These are phyloP conservation scores for Camellia oleifera DNA, from an alignment of 179 eudicot species.

Conservation along the genomic window DNA sequence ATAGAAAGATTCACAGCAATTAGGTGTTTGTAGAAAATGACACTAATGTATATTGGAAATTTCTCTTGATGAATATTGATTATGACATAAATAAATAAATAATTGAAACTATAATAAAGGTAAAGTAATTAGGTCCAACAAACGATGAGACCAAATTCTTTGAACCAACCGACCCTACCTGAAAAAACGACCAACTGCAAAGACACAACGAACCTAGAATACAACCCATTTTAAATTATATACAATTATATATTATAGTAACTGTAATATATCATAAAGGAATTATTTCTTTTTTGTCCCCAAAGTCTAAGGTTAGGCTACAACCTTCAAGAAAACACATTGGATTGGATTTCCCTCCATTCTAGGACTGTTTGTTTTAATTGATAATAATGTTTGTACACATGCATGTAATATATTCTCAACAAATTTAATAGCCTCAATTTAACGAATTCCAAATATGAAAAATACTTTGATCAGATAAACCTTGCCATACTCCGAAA, in stretches of 20 bases:
- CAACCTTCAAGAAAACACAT: background rate
- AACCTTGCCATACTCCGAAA: background rate
- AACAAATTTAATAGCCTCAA: too few relatives aligned
- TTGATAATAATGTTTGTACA: background rate
- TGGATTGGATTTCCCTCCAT: background rate
- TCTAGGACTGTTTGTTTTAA: background rate
- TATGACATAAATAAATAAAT: too few relatives aligned
- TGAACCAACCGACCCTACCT: background rate
- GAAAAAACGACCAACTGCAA: background rate
- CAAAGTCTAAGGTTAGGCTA: background rate
- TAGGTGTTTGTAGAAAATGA: background rate
- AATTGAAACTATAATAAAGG: too few relatives aligned
- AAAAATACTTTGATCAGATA: background rate
- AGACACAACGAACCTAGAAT: background rate
- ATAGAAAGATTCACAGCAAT: too few relatives aligned
- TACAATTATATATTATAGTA: background rate
- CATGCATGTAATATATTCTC: background rate
- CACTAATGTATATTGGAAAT: too few relatives aligned
- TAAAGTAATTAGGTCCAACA: background rate
- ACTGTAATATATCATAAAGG: background rate
- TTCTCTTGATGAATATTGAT: too few relatives aligned
- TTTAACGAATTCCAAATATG: too few relatives aligned
- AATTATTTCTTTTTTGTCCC: background rate
- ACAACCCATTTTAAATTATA: background rate
- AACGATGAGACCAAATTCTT: background rate